Evolutionary conservation across 345 rosid species (phyloP).

Genomic region (Citropsis articulata): DNA sequence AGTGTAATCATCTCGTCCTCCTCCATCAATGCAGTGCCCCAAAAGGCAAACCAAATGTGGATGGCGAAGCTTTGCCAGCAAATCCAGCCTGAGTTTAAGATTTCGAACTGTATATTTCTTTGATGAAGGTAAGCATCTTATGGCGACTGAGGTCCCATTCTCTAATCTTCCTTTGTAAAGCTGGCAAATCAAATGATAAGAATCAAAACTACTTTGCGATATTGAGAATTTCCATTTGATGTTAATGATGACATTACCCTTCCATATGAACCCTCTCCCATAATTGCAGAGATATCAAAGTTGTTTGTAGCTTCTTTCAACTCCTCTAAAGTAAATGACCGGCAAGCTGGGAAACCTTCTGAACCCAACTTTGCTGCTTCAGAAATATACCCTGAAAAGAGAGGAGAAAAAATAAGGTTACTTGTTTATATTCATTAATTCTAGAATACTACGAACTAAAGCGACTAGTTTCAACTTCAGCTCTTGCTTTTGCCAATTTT

Average conservation of each 20-base stretch:
- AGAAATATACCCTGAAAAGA: slow-evolving; percentile 32
- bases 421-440: background rate
- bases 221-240: background rate
- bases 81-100: slow-evolving; percentile 45
- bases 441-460: background rate
- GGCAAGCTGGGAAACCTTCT: slow-evolving; percentile 31
- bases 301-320: slow-evolving; percentile 42
- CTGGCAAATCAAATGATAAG: slow-evolving; percentile 17
- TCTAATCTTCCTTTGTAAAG: slow-evolving; percentile 44
- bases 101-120: slow-evolving; percentile 42
- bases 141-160: slow-evolving; percentile 42
- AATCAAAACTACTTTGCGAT: background rate
- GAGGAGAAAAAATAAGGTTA: background rate
- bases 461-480: background rate
- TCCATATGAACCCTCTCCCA: slow-evolving; percentile 46
- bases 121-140: slow-evolving; percentile 45
- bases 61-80: slow-evolving; percentile 51
- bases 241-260: slow-evolving; percentile 30
- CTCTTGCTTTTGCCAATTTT: background rate
- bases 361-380: slow-evolving; percentile 29
- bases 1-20: slow-evolving; percentile 32
- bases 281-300: slow-evolving; percentile 34
- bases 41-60: slow-evolving; percentile 51
- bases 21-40: slow-evolving; percentile 51
- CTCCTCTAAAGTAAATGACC: slow-evolving; percentile 41